Base-by-base conservation (phyloP, 2,329 filamentous ascomycete genomes). In the Fusarium citri region DNA sequence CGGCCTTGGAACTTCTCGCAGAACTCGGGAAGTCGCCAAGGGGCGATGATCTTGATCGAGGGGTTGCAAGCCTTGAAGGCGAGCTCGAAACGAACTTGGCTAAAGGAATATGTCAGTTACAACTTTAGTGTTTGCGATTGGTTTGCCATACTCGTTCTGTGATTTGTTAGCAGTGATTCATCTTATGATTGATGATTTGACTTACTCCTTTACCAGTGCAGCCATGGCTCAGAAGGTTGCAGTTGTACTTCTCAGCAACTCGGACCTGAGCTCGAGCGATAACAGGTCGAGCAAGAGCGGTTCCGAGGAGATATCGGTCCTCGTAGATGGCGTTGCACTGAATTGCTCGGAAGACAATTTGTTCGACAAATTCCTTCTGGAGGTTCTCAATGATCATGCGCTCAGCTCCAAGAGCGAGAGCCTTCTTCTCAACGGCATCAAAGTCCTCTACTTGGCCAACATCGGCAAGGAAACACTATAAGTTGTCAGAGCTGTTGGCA, bases 281-380 rank as follows among this genome's bases (percentile, higher is more conserved):
- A 75, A 91, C 86, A 43, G 89, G 90, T 48, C 89, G 86, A 69
- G 89, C 89, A 59, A 92, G 83, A 31, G 83, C 83, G 51, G 87
- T 89, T 60, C 86, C 86, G 68, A 77, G 73, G 8, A 80, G 74
- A 55, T 80, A 81, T 88, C 87, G 76, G 70, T 67, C 58, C 42
- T 71, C 48, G 41, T 59, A 63, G 26, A 64, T 64, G 20, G 66
- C 66, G 34, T 69, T 66, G 28, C 89, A 92, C 79, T 92, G 89
- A 72, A 94, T 88, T 62, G 91, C 92, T 56, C 88, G 90, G 85
- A 90, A 94, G 83, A 90, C 91, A 34, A 94, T 85, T 80, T 94
- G 86, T 72, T 93, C 90, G 67, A 94, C 86, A 76, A 94, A 93
- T 79, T 92, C 90, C 73, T 85, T 84, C 72, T 88, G 86, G 50